Conservation (phyloP, 2,329 filamentous ascomycete genomes). For the Dichotomopilus funicola region DNA sequence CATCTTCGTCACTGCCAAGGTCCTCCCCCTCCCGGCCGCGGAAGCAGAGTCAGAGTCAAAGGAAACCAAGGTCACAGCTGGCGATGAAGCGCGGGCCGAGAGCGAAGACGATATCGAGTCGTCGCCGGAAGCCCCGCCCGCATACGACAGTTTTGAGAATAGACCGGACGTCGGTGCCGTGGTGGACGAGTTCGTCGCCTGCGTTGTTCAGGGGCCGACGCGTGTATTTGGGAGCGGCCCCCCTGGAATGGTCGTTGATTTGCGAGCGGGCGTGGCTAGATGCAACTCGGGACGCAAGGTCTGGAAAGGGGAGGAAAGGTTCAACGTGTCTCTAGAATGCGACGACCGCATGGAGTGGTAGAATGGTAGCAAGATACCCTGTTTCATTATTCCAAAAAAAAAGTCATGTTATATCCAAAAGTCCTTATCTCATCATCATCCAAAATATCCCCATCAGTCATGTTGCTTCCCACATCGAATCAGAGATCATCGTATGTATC, state of each 20-base stretch:
- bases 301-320: constrained; percentile 51
- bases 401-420: neutral
- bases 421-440: neutral
- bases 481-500: constrained; percentile 11
- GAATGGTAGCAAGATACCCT: constrained; percentile 7
- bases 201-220: constrained; percentile 43
- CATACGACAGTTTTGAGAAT: constrained; percentile 1
- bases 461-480: neutral
- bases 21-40: constrained; percentile 20
- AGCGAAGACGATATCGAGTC: constrained; percentile 23
- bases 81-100: constrained; percentile 13
- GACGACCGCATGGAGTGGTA: constrained; percentile 51
- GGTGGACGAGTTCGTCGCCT: constrained; percentile 42
- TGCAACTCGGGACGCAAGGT: constrained; percentile 48
- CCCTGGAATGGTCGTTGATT: constrained; percentile 51
- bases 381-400: neutral
- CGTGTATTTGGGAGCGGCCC: constrained; percentile 56
- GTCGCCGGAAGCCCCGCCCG: constrained; percentile 3
- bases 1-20: constrained; percentile 54
- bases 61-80: constrained; percentile 20
- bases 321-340: constrained; percentile 50
- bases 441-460: neutral
- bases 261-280: constrained; percentile 47
- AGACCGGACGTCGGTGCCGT: constrained; percentile 42
- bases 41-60: neutral